Conservation (phyloP, 1,284 basidiomycete genomes). For the Cutaneotrichosporon cutaneum region DNA sequence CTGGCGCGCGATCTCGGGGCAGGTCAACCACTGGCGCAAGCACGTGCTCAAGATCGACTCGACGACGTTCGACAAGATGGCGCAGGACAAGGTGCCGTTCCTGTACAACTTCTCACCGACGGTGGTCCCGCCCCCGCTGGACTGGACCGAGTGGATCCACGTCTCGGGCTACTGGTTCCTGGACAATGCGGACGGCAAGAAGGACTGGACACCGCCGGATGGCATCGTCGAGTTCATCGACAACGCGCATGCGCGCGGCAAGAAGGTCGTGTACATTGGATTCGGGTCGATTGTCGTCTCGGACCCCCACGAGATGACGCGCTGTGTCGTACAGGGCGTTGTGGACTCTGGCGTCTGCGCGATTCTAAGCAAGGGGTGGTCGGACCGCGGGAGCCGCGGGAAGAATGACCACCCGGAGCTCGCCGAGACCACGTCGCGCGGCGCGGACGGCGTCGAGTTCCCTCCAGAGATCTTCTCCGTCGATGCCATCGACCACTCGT, state of each 20-base stretch:
- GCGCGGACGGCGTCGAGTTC: slow-evolving; percentile 56
- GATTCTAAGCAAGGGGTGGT: slow-evolving; percentile 97
- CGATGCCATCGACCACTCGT: slow-evolving; percentile 89
- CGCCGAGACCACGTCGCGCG: slow-evolving; percentile 28
- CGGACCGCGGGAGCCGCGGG: slow-evolving; percentile 74
- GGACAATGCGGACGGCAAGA: slow-evolving; percentile 82
- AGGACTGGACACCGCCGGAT: slow-evolving; percentile 81
- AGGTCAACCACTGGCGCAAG: slow-evolving; percentile 72
- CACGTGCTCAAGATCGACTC: slow-evolving; percentile 59
- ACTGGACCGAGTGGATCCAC: slow-evolving; percentile 98
- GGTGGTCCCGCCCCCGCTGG: slow-evolving; percentile 85
- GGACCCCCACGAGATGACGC: slow-evolving; percentile 87
- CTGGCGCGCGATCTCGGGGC: slow-evolving; percentile 69
- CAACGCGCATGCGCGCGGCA: slow-evolving; percentile 65
- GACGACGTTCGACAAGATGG: slow-evolving; percentile 66
- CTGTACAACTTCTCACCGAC: slow-evolving; percentile 65
- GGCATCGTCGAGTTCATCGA: slow-evolving; percentile 80
- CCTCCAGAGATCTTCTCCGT: slow-evolving; percentile 75
- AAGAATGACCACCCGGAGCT: slow-evolving; percentile 33
- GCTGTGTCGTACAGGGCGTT: slow-evolving; percentile 84
- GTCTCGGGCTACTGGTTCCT: slow-evolving; percentile 96
- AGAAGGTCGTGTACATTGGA: slow-evolving; percentile 96
- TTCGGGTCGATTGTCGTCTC: slow-evolving; percentile 98
- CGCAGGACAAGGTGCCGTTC: slow-evolving; percentile 57
- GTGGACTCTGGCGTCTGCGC: slow-evolving; percentile 79